Evolutionary conservation across 2,329 filamentous ascomycete genomes (phyloP), one percentile per base, ranked within the genome.

Genomic region (Coniochaeta sp.): DNA sequence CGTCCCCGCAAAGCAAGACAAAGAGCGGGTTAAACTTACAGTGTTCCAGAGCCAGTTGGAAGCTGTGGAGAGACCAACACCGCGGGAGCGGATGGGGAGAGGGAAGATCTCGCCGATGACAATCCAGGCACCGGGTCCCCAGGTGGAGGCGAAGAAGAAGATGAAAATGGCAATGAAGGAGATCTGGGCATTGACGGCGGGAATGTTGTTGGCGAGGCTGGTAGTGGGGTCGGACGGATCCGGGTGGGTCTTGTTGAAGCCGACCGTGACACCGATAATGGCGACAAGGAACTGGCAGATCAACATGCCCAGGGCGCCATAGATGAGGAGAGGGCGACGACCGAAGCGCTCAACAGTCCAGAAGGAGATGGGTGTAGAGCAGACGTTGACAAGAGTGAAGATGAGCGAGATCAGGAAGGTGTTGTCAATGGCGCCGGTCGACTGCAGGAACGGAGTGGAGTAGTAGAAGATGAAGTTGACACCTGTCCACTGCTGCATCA

Each of bases 391-490:
- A 59, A 95, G 83, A 64, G 89, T 95, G 74, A 91, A 93, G 77
- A 96, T 83, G 71, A 96, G 81, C 61, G 87, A 89, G 72, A 95
- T 92, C 67, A 96, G 74, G 83, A 96, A 96, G 50, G 84, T 81
- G 80, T 96, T 88, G 63, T 72, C 67, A 69, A 96, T 91, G 68
- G 89, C 89, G 66, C 88, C 88, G 33, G 89, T 87, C 26, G 87
- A 86, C 76, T 89, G 76, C 78, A 96, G 89, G 85, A 96, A 96
- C 62, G 89, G 85, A 36, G 90, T 92, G 38, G 89, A 91, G 79
- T 88, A 91, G 79, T 91, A 90, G 80, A 93, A 95, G 81, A 95
- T 90, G 77, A 93, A 96, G 82, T 96, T 96, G 77, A 96, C 89
- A 80, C 91, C 90, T 28, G 90, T 93, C 79, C 80, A 84, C 75